Evolutionary conservation across 352 stramenopile species (phyloP), one percentile per base, ranked within the genome.

Genomic region (Blastocystis sp.): DNA sequence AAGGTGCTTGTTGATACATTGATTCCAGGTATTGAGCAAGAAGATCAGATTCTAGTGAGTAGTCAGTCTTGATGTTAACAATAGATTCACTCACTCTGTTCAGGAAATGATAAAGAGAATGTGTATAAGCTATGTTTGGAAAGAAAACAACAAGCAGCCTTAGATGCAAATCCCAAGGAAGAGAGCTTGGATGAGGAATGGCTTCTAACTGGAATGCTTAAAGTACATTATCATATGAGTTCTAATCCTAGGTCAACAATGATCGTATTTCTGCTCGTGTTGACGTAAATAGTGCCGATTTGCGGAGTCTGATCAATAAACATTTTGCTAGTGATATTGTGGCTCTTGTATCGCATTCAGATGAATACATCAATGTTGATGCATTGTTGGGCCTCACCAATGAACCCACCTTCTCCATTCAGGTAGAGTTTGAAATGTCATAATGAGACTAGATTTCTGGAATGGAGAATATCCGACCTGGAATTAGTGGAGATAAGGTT

Each of bases 401-500:
- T 19, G 14, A 49, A 16, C 21, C 39, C 27, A 63, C 7, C 1
- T 80, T 58, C 35, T 49, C 69, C 16, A 37, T 80, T 21, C 19
- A 43, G 21, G 69, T 80, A 39, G 19, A 21, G 52, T 78, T 56
- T 21, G 35, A 24, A 56, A 56, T 24, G 12, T 56, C 43, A 56
- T 57, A 21, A 42, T n/a, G 19, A 3, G 7, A 14, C 7, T 46
- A 80, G 69, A 80, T 80, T 16, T n/a, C 37, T 6, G 69, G 69
- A 4, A 80, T 63, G 42, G 4, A 5, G 21, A 24, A 54, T 21
- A 80, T 80, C 27, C 69, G 69, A 39, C 69, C 69, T 9, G 69
- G 69, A 37, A 80, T 80, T 39, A 24, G 61, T 32, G 69, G 69
- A 16, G 69, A 80, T 42, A 51, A 19, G 5, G 69, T 80, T 24